phyloP scores from a whole-genome alignment of 768 basidiomycete species.

The Serendipita sp. region DNA sequence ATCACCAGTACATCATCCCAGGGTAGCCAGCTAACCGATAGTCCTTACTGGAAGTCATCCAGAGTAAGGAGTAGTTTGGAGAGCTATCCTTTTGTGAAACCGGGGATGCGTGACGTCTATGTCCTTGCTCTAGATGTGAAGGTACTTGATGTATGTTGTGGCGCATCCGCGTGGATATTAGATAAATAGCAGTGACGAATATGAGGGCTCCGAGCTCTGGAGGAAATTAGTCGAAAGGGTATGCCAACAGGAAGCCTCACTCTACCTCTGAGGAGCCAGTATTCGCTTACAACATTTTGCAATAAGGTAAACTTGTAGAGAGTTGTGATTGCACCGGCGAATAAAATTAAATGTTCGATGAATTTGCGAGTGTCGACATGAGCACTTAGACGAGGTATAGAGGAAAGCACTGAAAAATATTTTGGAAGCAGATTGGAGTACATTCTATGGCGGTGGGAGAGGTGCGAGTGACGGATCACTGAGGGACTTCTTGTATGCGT shows the following conservation, averaged over 20 bases:
- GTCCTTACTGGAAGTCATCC: constrained; percentile 86
- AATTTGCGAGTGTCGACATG: constrained; percentile 1
- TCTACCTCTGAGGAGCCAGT: constrained; percentile 1
- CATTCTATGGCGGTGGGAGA: neutral
- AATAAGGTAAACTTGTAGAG: neutral
- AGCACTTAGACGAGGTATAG: neutral
- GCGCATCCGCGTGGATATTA: neutral
- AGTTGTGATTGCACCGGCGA: neutral
- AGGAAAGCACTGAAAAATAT: neutral
- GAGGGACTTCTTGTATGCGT: constrained; percentile 1
- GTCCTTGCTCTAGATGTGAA: constrained; percentile 4
- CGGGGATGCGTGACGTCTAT: constrained; percentile 5
- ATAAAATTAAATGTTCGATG: neutral
- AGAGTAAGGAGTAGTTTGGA: constrained; percentile 35
- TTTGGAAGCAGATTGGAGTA: neutral
- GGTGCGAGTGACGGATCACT: neutral
- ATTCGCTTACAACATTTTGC: neutral
- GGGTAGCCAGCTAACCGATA: constrained; percentile 39
- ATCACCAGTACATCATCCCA: neutral
- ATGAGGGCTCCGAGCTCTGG: constrained; percentile 3
- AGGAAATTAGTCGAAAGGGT: neutral
- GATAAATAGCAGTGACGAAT: constrained; percentile 8
- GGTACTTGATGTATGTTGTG: neutral
- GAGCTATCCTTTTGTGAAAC: constrained; percentile 36
- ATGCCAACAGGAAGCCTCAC: neutral